Evolutionary conservation across 2,329 filamentous ascomycete species (phyloP).

Genomic region (Tolypocladium amazonense): DNA sequence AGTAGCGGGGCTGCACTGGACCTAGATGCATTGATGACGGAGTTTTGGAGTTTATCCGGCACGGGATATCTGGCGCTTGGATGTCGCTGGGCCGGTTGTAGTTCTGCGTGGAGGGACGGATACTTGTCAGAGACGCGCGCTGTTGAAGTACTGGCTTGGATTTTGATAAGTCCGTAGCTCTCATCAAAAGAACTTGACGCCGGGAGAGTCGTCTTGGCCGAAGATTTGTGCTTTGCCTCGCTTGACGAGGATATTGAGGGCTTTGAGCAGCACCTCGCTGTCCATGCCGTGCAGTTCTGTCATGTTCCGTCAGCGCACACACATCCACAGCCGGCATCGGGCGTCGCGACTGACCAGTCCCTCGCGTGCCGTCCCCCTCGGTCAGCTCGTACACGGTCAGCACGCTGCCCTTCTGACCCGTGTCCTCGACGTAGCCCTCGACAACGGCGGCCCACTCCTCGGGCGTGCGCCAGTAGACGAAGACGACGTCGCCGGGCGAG

Average conservation of each 20-base stretch:
- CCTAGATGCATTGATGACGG: constrained; percentile 7
- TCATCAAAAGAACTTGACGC: constrained; percentile 92
- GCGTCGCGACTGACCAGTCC: constrained; percentile 43
- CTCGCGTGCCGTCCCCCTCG: constrained; percentile 70
- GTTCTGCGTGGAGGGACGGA: background rate
- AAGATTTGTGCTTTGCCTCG: constrained; percentile 89
- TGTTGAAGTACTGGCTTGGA: background rate
- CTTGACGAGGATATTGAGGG: constrained; percentile 74
- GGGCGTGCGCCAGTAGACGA: constrained; percentile 75
- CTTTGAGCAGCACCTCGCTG: constrained; percentile 65
- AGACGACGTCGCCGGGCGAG: constrained; percentile 38
- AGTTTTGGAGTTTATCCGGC: constrained; percentile 5
- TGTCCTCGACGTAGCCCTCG: constrained; percentile 74
- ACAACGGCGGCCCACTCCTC: constrained; percentile 84
- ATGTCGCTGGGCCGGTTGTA: background rate
- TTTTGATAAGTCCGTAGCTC: background rate
- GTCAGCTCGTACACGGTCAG: constrained; percentile 87
- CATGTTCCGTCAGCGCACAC: background rate
- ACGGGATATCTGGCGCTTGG: background rate
- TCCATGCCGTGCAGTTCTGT: constrained; percentile 75
- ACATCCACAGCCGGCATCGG: too few relatives aligned
- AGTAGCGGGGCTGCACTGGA: background rate
- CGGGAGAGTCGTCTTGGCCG: constrained; percentile 75
- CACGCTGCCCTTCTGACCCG: constrained; percentile 79
- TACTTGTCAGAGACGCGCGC: background rate